Percentiles rank a stretch among this genome's conserved stretches.
These are phyloP conservation scores for Apiospora phragmitis DNA, from an alignment of 2,329 filamentous ascomycete genomes.

Conservation along the genomic window DNA sequence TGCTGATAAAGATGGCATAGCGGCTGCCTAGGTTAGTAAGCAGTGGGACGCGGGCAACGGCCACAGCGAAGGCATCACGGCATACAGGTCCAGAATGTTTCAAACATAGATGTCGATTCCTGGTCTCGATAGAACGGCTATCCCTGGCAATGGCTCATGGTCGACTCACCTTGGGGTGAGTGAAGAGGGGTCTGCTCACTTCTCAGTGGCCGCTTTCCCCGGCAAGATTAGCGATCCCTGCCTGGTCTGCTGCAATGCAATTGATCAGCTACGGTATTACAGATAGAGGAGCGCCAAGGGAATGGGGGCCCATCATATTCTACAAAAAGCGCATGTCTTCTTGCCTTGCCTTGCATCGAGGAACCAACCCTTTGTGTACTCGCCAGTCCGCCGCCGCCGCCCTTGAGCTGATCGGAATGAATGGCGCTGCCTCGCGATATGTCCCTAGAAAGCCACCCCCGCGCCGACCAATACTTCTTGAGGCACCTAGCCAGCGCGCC, in stretches of 20 bases:
- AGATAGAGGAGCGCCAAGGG: background rate
- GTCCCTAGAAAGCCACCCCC: background rate
- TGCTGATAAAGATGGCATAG: no score
- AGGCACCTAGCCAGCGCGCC: background rate
- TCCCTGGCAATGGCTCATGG: background rate
- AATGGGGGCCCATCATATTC: background rate
- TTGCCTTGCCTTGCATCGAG: background rate
- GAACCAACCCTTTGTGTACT: background rate
- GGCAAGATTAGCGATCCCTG: background rate
- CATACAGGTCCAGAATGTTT: background rate
- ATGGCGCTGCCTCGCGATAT: background rate
- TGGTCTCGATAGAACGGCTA: no score
- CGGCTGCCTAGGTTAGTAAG: background rate
- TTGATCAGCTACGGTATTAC: background rate
- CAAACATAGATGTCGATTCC: no score
- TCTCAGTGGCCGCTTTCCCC: background rate
- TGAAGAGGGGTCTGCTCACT: background rate
- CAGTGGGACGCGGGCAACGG: background rate
- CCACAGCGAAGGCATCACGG: no score
- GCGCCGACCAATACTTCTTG: background rate
- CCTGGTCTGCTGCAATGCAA: background rate
- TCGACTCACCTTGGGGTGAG: background rate
- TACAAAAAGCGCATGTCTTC: background rate
- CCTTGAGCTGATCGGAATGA: background rate
- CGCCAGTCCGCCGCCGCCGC: background rate